Percentiles rank a stretch among this genome's conserved stretches.
Conservation (phyloP, 768 basidiomycete genomes). For the Clathrus columnatus region DNA sequence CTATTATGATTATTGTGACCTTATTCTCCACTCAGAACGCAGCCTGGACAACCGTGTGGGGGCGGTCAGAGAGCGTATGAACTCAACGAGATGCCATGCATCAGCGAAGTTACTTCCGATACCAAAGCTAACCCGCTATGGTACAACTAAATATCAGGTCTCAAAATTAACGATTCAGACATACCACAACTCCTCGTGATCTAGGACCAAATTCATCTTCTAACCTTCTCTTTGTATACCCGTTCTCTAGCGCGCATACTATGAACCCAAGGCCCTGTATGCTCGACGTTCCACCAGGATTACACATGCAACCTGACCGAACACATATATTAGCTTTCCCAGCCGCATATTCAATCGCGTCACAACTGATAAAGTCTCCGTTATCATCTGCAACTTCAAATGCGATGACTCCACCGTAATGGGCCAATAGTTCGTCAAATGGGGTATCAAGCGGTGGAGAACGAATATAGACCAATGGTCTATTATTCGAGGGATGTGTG, state of each 20-base stretch:
- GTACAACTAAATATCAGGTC: not conserved
- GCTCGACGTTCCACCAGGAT: slow-evolving; percentile 71
- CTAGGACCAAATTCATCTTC: slow-evolving; percentile 27
- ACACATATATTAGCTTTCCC: slow-evolving; percentile 57
- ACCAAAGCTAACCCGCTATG: slow-evolving; percentile 59
- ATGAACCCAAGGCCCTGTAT: slow-evolving; percentile 58
- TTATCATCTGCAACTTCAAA: not conserved
- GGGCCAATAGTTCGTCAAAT: not conserved
- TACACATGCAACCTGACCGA: slow-evolving; percentile 83
- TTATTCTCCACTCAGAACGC: not conserved
- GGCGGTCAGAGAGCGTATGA: not conserved
- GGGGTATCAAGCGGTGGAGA: not conserved
- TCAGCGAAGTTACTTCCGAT: slow-evolving; percentile 74
- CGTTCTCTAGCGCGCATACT: slow-evolving; percentile 52
- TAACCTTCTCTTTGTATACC: slow-evolving; percentile 53
- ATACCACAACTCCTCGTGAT: not conserved
- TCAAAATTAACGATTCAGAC: not conserved
- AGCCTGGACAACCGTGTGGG: not conserved
- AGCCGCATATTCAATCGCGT: slow-evolving; percentile 52
- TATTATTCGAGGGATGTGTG: not conserved
- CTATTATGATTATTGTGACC: too few species aligned
- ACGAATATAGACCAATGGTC: not conserved
- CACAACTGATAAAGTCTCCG: not conserved
- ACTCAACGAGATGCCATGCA: slow-evolving; percentile 33
- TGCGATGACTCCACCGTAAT: not conserved